phyloP scores from a whole-genome alignment of 108 stramenopile species.

The Fistulifera solaris region DNA sequence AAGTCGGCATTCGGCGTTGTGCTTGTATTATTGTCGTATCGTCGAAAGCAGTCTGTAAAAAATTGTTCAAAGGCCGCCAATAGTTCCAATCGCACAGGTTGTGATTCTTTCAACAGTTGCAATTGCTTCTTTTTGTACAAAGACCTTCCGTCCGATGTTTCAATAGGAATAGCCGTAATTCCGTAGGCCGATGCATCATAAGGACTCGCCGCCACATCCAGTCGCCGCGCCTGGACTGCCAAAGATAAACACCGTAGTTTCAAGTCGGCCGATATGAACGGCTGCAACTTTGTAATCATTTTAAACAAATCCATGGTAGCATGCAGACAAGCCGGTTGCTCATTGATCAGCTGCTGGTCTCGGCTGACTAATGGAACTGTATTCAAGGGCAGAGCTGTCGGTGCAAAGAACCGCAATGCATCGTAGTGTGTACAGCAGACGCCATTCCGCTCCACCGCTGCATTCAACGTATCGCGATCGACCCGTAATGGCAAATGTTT shows the following conservation, averaged over 20 bases:
- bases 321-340: constrained; percentile 78
- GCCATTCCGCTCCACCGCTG: constrained; percentile 73
- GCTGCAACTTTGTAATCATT: constrained; percentile 64
- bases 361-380: constrained; percentile 36
- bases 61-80: constrained; percentile 43
- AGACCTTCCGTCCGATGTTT: constrained; percentile 76
- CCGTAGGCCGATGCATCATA: constrained; percentile 67
- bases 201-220: constrained; percentile 91
- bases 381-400: constrained; percentile 71
- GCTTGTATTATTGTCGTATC: too few relatives aligned
- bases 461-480: constrained; percentile 54
- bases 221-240: constrained; percentile 59
- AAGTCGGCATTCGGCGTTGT: too few relatives aligned
- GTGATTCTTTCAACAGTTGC: constrained; percentile 45
- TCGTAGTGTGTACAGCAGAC: constrained; percentile 90
- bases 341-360: constrained; percentile 47
- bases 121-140: constrained; percentile 50
- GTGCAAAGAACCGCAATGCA: constrained; percentile 89
- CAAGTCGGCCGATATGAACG: constrained; percentile 56
- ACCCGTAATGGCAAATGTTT: constrained; percentile 69
- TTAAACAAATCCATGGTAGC: constrained; percentile 94
- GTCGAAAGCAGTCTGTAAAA: constrained; percentile 7
- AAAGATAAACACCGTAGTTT: constrained; percentile 46
- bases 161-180: constrained; percentile 57
- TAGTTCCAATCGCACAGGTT: constrained; percentile 41